Base-by-base conservation (phyloP, 129 eudicot species). In the Tanacetum coccineum region DNA sequence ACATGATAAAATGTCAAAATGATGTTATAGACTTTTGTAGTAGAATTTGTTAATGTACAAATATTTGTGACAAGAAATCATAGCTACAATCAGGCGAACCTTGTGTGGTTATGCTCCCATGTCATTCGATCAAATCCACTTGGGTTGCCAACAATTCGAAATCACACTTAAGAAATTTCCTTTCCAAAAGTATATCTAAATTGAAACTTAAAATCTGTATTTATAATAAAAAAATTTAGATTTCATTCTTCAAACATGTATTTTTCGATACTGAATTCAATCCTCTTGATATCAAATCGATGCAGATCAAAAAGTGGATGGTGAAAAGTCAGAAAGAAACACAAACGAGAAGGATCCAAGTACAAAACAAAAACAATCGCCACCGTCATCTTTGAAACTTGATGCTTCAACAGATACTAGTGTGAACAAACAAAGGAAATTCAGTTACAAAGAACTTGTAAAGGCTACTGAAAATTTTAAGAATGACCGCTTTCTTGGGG, bases 401-500 rank as follows among this genome's bases (percentile, higher is more conserved):
- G 32, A 59, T 59, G 44, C 9, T 66, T 50, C 59, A 55, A 2
- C 52, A 3, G 12, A 56, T 57, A 45, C 22, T 58, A 32, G 12
- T 3, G 62, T 17, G 56, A 66, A 39, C 2, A 66, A 67, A 59
- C 79, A 67, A 67, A 50, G 66, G 45, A 13, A 62, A 63, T 76
- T 76, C 52, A 68, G 52, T 62, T 81, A 78, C 70, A 70, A 64
- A n/a, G 83, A 87, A 54, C 95, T 87, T 53, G 90, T 81, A 39
- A 81, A 60, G 26, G 95, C 95, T 56, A 87, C 95, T 1, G 74
- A 78, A 66, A 87, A 87, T 70, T 87, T 87, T 66, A 82, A 78
- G 67, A 57, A 20, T 9, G 80, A 77, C 46, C 71, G 70, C n/a
- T 57, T 74, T 75, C 66, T 83, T 66, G 95, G 90, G 26, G 85